Evolutionary conservation across 202 grass and related monocot species (phyloP).

Genomic region (Hordeum pubiflorum): DNA sequence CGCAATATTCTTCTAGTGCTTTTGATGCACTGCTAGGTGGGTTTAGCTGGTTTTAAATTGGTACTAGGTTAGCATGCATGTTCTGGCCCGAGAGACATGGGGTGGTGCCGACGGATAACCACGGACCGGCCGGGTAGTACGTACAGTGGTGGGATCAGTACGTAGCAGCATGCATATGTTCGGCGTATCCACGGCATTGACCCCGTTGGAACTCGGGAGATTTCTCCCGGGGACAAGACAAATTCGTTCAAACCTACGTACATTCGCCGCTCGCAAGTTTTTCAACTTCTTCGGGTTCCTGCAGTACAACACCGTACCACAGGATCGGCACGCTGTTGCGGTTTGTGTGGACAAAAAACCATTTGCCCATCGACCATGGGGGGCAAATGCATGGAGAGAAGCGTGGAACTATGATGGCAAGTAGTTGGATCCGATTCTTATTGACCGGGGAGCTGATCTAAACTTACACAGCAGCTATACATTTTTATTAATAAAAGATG

Average conservation of each 20-base stretch:
- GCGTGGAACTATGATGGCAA: not conserved
- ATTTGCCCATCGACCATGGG: not conserved
- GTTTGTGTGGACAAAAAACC: not conserved
- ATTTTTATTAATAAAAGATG: no score
- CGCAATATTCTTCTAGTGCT: slow-evolving; percentile 2
- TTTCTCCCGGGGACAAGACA: slow-evolving; percentile 18
- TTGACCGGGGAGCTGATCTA: not conserved
- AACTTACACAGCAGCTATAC: not conserved
- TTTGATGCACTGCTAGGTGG: not conserved
- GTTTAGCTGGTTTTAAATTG: not conserved
- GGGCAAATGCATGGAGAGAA: not conserved
- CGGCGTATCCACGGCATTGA: slow-evolving; percentile 33
- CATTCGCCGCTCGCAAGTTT: not conserved
- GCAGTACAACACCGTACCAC: not conserved
- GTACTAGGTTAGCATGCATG: not conserved
- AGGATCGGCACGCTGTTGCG: not conserved
- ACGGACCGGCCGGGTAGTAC: not conserved
- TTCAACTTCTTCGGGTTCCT: not conserved
- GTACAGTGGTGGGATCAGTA: not conserved
- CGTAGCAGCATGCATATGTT: slow-evolving; percentile 23
- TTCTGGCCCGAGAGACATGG: slow-evolving; percentile 32
- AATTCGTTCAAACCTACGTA: slow-evolving; percentile 24
- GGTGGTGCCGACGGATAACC: slow-evolving; percentile 10
- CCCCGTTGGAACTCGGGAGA: slow-evolving; percentile 30
- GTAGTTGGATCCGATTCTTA: not conserved